Conservation (phyloP, 2,329 filamentous ascomycete genomes). For the Ceratocystis lukuohia region DNA sequence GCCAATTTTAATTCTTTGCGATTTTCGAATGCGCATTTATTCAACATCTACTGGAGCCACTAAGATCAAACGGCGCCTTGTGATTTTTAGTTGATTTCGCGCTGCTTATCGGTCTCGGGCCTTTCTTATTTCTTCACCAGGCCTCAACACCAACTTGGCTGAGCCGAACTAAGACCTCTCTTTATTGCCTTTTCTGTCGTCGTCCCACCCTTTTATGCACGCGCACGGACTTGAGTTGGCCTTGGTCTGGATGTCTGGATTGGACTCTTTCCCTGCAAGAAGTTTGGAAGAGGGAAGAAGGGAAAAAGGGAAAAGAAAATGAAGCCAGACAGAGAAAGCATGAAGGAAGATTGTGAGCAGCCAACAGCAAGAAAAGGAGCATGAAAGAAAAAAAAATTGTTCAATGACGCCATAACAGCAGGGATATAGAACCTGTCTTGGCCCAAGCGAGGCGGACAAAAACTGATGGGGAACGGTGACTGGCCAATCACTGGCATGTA, state of each 20-base stretch:
- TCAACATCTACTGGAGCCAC: too few species aligned
- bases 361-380: background rate
- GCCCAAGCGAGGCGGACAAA: background rate
- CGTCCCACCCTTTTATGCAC: background rate
- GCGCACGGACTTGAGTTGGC: background rate
- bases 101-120: slow-evolving; percentile 3
- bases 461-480: background rate
- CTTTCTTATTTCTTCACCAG: background rate
- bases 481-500: background rate
- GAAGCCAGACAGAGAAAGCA: background rate
- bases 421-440: slow-evolving; percentile 2
- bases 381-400: slow-evolving; percentile 1
- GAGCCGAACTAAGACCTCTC: background rate
- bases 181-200: background rate
- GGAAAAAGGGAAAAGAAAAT: background rate
- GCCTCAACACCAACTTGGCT: background rate
- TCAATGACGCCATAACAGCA: slow-evolving; percentile 12
- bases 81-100: background rate
- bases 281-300: background rate
- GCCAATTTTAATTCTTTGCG: background rate
- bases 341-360: background rate
- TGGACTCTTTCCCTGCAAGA: too few species aligned
- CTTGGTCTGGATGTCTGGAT: background rate
- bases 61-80: background rate
- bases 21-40: background rate